Conservation (phyloP, 371 early-diverging fungal species). For the Mucor irregularis region DNA sequence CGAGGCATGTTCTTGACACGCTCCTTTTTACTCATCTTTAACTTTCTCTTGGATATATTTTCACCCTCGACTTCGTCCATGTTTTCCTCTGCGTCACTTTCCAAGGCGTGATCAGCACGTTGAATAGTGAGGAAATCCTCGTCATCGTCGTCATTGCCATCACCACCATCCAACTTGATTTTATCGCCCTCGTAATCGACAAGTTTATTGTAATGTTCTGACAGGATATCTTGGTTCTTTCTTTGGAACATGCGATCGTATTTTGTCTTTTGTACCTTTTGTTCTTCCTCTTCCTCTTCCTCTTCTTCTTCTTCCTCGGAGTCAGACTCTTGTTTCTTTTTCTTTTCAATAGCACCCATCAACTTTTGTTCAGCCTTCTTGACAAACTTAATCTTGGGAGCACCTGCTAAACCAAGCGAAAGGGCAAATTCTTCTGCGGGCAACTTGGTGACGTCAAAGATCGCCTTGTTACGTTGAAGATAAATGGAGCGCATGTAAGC, state of each 20-base stretch:
- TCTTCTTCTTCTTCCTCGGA: conserved; percentile 44
- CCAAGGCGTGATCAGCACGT: conserved; percentile 72
- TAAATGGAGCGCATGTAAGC: conserved; percentile 92
- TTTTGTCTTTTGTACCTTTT: conserved; percentile 62
- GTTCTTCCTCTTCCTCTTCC: conserved; percentile 43
- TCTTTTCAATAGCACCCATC: conserved; percentile 30
- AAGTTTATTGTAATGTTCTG: conserved; percentile 87
- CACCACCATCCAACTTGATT: conserved; percentile 31
- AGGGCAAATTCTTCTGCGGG: conserved; percentile 89
- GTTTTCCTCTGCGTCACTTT: conserved; percentile 39
- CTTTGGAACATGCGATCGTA: conserved; percentile 90
- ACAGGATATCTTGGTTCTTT: conserved; percentile 89
- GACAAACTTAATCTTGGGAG: conserved; percentile 92
- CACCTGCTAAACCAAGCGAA: conserved; percentile 90
- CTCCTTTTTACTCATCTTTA: conserved; percentile 72
- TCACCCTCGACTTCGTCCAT: conserved; percentile 16
- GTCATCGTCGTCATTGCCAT: conserved; percentile 48
- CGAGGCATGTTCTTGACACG: conserved; percentile 66
- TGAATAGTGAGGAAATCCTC: conserved; percentile 83
- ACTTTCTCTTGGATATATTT: conserved; percentile 71
- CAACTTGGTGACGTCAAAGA: conserved; percentile 84
- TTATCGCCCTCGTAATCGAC: conserved; percentile 65
- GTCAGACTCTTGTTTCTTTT: conserved; percentile 33
- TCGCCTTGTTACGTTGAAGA: conserved; percentile 83
- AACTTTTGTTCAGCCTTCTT: conserved; percentile 43